phyloP scores from a whole-genome alignment of 208 protist genomes.

The Crithidia mellificae region DNA sequence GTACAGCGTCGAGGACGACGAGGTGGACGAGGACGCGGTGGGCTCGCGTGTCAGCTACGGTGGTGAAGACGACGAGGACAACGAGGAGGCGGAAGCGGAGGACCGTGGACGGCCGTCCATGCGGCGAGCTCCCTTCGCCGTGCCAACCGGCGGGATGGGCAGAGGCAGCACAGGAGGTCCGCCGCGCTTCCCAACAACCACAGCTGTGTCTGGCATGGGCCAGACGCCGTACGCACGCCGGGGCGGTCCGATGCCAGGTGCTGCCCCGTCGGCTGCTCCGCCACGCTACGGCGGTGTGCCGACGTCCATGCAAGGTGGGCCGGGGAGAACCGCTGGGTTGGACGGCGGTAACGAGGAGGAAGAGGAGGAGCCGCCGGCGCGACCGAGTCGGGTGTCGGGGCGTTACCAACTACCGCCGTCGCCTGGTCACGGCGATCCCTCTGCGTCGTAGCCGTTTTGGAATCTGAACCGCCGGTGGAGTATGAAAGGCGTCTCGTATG shows the following conservation, averaged over 20 bases:
- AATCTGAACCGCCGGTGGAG: no score
- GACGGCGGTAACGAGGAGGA: slow-evolving; percentile 1
- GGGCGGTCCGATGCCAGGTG: not conserved
- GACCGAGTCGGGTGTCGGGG: slow-evolving; percentile 28
- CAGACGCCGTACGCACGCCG: slow-evolving; percentile 3
- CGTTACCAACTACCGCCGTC: slow-evolving; percentile 22
- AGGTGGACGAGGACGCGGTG: not conserved
- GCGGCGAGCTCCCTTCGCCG: slow-evolving; percentile 2
- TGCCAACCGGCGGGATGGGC: slow-evolving; percentile 2
- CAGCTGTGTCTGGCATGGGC: not conserved
- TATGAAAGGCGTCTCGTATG: no score
- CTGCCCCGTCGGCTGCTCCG: not conserved
- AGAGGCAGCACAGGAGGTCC: no score
- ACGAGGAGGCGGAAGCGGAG: slow-evolving; percentile 7
- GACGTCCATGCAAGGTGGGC: not conserved
- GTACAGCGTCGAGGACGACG: not conserved
- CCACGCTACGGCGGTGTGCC: not conserved
- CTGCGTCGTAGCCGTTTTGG: no score
- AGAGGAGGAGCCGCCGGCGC: slow-evolving; percentile 6
- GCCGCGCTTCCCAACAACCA: not conserved
- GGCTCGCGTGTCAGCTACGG: no score
- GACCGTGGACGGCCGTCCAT: slow-evolving; percentile 18
- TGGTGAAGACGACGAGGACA: not conserved
- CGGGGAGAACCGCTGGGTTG: no score
- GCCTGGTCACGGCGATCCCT: not conserved